phyloP scores from a whole-genome alignment of 176 grass and related monocot genomes.

The Melocanna baccifera region DNA sequence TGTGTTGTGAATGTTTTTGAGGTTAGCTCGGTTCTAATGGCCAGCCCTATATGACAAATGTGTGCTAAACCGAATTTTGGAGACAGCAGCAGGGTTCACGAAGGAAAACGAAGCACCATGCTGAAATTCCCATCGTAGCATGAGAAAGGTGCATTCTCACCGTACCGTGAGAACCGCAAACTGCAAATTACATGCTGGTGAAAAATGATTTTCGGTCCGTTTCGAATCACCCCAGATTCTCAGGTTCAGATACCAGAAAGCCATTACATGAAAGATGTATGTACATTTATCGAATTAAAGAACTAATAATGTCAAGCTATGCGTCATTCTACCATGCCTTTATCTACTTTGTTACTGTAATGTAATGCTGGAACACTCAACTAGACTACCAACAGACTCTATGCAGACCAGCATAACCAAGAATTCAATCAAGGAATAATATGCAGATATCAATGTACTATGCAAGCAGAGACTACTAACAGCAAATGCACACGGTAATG shows the following conservation, averaged over 20 bases:
- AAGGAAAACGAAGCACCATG: neutral
- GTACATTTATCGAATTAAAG: slow-evolving; percentile 39
- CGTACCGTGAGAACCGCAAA: slow-evolving; percentile 1
- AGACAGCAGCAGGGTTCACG: slow-evolving; percentile 4
- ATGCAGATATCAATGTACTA: slow-evolving; percentile 6
- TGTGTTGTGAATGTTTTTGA: neutral
- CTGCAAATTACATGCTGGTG: neutral
- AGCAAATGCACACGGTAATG: neutral
- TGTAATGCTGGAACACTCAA: slow-evolving; percentile 18
- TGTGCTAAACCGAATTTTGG: neutral
- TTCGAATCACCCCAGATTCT: slow-evolving; percentile 23
- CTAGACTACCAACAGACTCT: neutral
- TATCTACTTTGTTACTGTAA: slow-evolving; percentile 28
- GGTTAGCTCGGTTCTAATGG: neutral
- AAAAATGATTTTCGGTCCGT: slow-evolving; percentile 20
- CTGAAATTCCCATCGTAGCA: slow-evolving; percentile 4
- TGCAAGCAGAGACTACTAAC: slow-evolving; percentile 32
- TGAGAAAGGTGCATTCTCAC: slow-evolving; percentile 23
- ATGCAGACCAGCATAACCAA: slow-evolving; percentile 1
- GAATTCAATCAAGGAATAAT: slow-evolving; percentile 13
- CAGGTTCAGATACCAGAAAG: slow-evolving; percentile 24
- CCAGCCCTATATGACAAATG: neutral
- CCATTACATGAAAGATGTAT: slow-evolving; percentile 40
- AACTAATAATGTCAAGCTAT: slow-evolving; percentile 22
- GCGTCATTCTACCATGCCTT: slow-evolving; percentile 24